Conservation (phyloP, 2,329 filamentous ascomycete species). For the Fusarium nanum region DNA sequence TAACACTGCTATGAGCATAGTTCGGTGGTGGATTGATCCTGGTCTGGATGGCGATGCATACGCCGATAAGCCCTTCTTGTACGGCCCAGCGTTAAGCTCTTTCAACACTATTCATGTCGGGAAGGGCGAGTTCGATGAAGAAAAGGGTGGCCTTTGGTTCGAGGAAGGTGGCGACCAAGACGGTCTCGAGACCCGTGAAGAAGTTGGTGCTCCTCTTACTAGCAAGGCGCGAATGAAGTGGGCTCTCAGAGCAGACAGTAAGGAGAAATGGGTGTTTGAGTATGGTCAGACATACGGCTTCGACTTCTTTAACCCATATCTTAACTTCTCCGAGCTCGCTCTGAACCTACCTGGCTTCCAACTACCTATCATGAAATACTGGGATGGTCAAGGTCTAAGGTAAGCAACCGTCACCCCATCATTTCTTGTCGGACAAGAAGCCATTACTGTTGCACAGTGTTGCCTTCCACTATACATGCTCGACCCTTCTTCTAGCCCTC, state of each 20-base stretch:
- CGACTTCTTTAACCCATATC: constrained; percentile 89
- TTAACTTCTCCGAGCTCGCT: constrained; percentile 83
- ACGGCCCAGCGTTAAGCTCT: constrained; percentile 81
- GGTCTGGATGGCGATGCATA: constrained; percentile 91
- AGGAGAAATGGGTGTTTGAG: constrained; percentile 66
- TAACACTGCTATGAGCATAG: constrained; percentile 83
- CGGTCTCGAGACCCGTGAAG: constrained; percentile 59
- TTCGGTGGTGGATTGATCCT: constrained; percentile 92
- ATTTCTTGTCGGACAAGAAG: neutral
- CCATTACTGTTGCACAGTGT: neutral
- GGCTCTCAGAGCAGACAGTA: constrained; percentile 63
- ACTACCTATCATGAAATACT: constrained; percentile 79
- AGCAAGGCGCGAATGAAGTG: constrained; percentile 69
- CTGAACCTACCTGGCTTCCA: constrained; percentile 78
- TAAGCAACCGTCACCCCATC: constrained; percentile 56
- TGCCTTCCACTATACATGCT: neutral
- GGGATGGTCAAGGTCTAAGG: constrained; percentile 82
- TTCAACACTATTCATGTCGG: constrained; percentile 84
- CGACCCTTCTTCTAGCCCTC: constrained; percentile 23
- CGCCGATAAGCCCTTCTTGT: constrained; percentile 86
- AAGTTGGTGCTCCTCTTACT: constrained; percentile 63
- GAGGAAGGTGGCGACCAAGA: constrained; percentile 74
- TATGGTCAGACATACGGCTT: constrained; percentile 64
- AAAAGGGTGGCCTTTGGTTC: constrained; percentile 66
- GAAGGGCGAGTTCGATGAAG: constrained; percentile 58